A percentile compares a stretch with the other conserved stretches of the same genome.
These are phyloP conservation scores for Botrytis paeoniae DNA, from an alignment of 2,329 filamentous ascomycete genomes.

Conservation along the genomic window DNA sequence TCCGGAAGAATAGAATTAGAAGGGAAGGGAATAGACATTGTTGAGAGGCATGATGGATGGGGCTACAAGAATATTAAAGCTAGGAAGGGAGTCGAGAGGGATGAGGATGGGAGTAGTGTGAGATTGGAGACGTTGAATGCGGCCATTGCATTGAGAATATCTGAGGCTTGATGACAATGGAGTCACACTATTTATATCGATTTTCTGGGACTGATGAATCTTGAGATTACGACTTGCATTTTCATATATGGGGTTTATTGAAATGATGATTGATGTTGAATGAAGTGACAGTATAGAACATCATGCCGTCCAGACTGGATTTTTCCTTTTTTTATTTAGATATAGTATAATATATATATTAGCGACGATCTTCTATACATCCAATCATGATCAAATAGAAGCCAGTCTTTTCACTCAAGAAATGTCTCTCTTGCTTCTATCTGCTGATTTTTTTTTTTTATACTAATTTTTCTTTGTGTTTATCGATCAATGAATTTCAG, in stretches of 20 bases:
- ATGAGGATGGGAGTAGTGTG: conserved; percentile 28
- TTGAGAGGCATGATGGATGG: conserved; percentile 28
- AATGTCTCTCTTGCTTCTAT: background rate
- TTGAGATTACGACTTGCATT: background rate
- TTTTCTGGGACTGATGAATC: background rate
- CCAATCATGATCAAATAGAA: background rate
- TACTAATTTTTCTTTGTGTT: background rate
- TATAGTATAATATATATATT: background rate
- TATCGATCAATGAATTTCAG: too few species aligned
- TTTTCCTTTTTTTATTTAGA: background rate
- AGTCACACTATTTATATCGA: too few species aligned
- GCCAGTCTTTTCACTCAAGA: background rate
- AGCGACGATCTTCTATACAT: background rate
- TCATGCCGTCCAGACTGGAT: background rate
- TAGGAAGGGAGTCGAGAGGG: conserved; percentile 29
- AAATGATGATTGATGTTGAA: background rate
- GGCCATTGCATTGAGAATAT: conserved; percentile 2
- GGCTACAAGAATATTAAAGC: conserved; percentile 28
- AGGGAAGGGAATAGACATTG: conserved; percentile 28
- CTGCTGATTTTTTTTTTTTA: background rate
- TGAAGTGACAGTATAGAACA: background rate
- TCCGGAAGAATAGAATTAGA: conserved; percentile 29
- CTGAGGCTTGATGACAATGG: background rate
- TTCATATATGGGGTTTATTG: background rate
- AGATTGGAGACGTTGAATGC: conserved; percentile 30